Evolutionary conservation across 345 rosid genomes (phyloP).

Genomic region (Citrus hindsii): DNA sequence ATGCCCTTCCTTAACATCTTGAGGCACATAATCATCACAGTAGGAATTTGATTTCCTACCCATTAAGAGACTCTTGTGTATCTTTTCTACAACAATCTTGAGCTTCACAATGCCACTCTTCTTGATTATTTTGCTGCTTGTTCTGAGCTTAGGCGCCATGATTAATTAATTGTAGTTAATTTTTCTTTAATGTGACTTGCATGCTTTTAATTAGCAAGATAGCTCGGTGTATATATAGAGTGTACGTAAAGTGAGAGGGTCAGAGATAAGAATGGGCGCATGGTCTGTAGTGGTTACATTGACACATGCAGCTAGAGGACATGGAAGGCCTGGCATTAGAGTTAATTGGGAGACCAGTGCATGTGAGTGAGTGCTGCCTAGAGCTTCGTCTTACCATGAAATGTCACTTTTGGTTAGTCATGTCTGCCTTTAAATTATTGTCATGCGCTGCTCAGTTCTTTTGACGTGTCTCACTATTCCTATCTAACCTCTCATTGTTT

Average conservation of each 20-base stretch:
- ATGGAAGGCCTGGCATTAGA: slow-evolving; percentile 14
- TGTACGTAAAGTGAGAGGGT: neutral
- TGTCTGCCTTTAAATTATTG: slow-evolving; percentile 2
- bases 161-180: neutral
- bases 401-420: slow-evolving; percentile 16
- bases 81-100: slow-evolving; percentile 32
- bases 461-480: neutral
- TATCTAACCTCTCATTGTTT: neutral
- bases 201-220: neutral
- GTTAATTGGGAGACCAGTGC: slow-evolving; percentile 33
- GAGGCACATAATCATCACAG: slow-evolving; percentile 14
- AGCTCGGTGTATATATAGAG: neutral
- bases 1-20: slow-evolving; percentile 32
- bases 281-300: slow-evolving; percentile 1
- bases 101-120: slow-evolving; percentile 25
- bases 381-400: slow-evolving; percentile 17
- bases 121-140: slow-evolving; percentile 14
- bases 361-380: slow-evolving; percentile 33
- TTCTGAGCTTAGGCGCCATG: slow-evolving; percentile 33
- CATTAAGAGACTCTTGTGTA: slow-evolving; percentile 25
- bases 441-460: neutral
- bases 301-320: slow-evolving; percentile 23
- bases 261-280: neutral
- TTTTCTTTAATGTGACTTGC: neutral
- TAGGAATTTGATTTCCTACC: slow-evolving; percentile 20